Conservation (phyloP, 345 rosid species). For the Cochlearia excelsa region DNA sequence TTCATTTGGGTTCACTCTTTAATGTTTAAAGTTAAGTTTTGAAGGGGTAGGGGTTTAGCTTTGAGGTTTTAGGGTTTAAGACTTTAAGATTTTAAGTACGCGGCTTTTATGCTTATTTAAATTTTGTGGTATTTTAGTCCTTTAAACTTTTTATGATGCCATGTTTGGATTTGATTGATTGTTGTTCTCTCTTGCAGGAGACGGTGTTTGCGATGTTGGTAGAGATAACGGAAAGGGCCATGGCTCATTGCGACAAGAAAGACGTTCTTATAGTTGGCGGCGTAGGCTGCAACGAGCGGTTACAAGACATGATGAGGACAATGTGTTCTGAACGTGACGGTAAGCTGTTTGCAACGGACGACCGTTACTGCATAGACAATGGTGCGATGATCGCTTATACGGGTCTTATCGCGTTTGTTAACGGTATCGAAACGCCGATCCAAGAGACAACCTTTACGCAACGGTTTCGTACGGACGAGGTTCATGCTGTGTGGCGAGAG, state of each 20-base stretch:
- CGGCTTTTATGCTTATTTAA: too few species aligned
- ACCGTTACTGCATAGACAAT: conserved; percentile 84
- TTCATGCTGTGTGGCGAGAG: conserved; percentile 87
- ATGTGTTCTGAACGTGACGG: conserved; percentile 93
- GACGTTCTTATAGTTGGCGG: conserved; percentile 95
- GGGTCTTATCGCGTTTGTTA: conserved; percentile 76
- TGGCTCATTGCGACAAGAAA: conserved; percentile 95
- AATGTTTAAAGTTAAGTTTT: too few species aligned
- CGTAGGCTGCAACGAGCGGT: conserved; percentile 89
- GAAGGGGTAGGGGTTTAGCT: too few species aligned
- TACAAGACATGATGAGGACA: conserved; percentile 95
- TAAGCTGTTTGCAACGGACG: conserved; percentile 79
- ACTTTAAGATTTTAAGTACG: too few species aligned
- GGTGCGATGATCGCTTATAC: conserved; percentile 99
- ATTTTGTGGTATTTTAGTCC: too few species aligned
- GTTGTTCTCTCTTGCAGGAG: conserved; percentile 46
- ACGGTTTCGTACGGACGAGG: conserved; percentile 88
- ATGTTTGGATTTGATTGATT: not conserved
- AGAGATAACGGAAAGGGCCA: conserved; percentile 93
- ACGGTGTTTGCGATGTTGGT: conserved; percentile 91
- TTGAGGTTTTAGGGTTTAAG: too few species aligned
- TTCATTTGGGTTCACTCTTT: too few species aligned
- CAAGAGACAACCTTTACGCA: too few species aligned
- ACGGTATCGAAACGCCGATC: conserved; percentile 41
- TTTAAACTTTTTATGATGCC: not conserved